Evolutionary conservation across 257 asterid species (phyloP), one percentile per base, ranked within the genome.

Genomic region (Plantago major): DNA sequence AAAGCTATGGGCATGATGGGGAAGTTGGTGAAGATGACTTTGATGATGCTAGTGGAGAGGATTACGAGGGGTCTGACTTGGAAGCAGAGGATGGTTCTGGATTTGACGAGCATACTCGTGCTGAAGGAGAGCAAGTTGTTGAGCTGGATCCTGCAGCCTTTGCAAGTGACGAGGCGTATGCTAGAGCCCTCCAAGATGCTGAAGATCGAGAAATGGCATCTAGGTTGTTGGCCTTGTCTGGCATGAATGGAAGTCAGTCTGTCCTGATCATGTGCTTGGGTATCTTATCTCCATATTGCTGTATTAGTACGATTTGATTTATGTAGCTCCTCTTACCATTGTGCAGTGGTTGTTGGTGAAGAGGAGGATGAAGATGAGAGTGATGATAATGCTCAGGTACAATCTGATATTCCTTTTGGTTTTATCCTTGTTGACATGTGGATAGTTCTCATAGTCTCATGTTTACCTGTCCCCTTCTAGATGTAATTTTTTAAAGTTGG

Each of bases 151-250:
- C 97, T 33, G 77, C 96, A 49, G 85, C 88, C 58, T 89, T 77
- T 84, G 68, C 99, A 15, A 84, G 88, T 71, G 99, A 92, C 62
- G 99, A 89, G 81, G 95, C 94, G 55, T 92, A 78, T 81, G 99
- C 99, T 58, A 85, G 97, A 79, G 97, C 97, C 63, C 73, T 92
- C 58, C 99, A 92, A 73, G 97, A 83, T 73, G 95, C 89, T 9
- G 96, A 89, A 76, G 97, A 89, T 57, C 82, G 85, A 73, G 94
- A 83, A 55, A 79, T 92, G 97, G 95, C 96, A 3, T 82, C 96
- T 58, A 84, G 97, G 67, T 71, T 92, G 89, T 65, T 92, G 67
- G 88, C 96, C 58, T 73, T 92, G 53, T 83, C 97, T 33, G 95
- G 97, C 72, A 75, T 92, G 62, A 80, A 63, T 75, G 90, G 75